Evolutionary conservation across 192 early-diverging fungal genomes (phyloP).

Genomic region (Linnemannia zychae): DNA sequence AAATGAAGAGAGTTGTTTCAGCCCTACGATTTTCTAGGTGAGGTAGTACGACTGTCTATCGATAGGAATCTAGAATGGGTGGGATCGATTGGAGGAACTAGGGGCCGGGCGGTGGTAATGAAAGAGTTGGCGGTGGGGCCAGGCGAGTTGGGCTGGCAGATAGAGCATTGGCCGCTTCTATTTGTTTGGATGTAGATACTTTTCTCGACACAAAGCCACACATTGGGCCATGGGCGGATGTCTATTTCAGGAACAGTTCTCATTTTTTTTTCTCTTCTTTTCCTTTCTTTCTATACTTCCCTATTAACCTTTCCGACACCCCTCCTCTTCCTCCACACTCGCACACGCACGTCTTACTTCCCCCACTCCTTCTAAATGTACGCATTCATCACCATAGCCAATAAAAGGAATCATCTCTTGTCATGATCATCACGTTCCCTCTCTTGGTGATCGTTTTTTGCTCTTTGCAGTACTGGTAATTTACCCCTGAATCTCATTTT

Average conservation of each 20-base stretch:
- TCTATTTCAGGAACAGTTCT: neutral
- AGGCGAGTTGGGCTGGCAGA: neutral
- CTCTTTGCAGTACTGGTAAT: neutral
- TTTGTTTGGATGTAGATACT: neutral
- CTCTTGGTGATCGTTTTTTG: neutral
- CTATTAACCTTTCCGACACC: neutral
- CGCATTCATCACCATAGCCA: neutral
- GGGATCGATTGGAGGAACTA: neutral
- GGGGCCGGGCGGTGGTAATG: neutral
- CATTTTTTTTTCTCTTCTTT: slow-evolving; percentile 7
- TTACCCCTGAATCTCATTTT: neutral
- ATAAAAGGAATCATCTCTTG: neutral
- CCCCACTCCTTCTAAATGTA: neutral
- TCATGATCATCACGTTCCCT: neutral
- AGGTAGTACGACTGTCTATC: neutral
- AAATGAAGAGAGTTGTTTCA: neutral
- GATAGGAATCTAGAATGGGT: neutral
- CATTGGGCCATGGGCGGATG: neutral
- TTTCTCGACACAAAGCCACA: neutral
- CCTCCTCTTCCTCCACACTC: neutral
- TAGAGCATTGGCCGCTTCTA: neutral
- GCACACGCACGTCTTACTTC: neutral
- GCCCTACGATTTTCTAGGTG: neutral
- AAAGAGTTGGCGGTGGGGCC: neutral
- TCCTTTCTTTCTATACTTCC: neutral